Conservation (phyloP, 164 flowering plant species). For the Buxus sempervirens region DNA sequence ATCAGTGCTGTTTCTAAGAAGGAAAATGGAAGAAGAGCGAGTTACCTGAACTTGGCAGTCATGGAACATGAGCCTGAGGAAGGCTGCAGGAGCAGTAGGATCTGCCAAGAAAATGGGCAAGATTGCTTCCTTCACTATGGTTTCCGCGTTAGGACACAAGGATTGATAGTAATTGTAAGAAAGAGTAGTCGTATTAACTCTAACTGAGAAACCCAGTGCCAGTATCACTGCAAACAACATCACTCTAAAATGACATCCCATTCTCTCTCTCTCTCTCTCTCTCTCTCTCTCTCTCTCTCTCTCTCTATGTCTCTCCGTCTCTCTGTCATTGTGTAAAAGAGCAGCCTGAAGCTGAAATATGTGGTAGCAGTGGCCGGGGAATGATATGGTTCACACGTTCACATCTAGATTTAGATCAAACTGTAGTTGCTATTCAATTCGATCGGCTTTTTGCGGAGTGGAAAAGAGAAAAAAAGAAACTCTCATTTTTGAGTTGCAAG, state of each 20-base stretch:
- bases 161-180: slow-evolving; percentile 15
- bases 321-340: no score
- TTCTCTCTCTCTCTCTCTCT: slow-evolving; percentile 1
- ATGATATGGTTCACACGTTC: no score
- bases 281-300: no score
- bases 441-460: no score
- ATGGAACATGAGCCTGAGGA: slow-evolving; percentile 34
- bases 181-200: slow-evolving; percentile 8
- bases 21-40: background rate
- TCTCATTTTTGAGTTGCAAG: no score
- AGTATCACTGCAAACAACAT: background rate
- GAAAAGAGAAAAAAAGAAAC: no score
- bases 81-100: slow-evolving; percentile 23
- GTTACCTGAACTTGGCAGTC: slow-evolving; percentile 36
- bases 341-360: no score
- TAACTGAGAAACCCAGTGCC: background rate
- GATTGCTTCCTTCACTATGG: slow-evolving; percentile 15
- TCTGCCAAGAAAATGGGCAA: slow-evolving; percentile 11
- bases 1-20: background rate
- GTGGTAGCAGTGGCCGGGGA: no score
- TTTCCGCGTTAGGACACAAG: slow-evolving; percentile 22
- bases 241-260: background rate
- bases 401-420: no score
- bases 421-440: no score
- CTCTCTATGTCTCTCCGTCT: no score